phyloP scores from a whole-genome alignment of 768 basidiomycete genomes.

The Daedalea quercina region DNA sequence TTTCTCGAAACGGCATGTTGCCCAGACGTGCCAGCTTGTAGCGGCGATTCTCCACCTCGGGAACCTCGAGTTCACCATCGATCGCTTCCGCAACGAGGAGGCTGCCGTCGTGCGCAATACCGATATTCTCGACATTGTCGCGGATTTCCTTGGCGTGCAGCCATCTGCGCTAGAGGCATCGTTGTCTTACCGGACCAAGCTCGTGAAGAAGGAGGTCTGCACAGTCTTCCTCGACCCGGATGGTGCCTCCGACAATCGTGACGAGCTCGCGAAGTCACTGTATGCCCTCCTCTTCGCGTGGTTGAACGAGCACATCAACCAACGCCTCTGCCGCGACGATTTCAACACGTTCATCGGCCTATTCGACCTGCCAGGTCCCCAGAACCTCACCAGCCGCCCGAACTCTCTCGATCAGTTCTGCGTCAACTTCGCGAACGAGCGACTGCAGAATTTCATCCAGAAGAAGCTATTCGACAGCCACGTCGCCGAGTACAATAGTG shows the following conservation, averaged over 20 bases:
- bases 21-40: constrained; percentile 90
- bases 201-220: constrained; percentile 95
- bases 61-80: constrained; percentile 87
- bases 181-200: constrained; percentile 85
- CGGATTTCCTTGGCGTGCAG: constrained; percentile 87
- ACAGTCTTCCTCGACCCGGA: constrained; percentile 95
- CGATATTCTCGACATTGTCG: constrained; percentile 75
- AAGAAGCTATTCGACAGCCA: constrained; percentile 75
- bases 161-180: constrained; percentile 66
- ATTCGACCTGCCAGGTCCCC: constrained; percentile 89
- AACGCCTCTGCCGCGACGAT: constrained; percentile 90
- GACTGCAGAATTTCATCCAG: constrained; percentile 78
- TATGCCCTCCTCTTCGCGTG: constrained; percentile 94
- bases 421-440: constrained; percentile 94
- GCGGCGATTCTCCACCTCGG: constrained; percentile 96
- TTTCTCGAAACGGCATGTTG: constrained; percentile 90
- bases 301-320: constrained; percentile 95
- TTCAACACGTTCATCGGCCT: constrained; percentile 89
- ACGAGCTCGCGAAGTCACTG: constrained; percentile 88
- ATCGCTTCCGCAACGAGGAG: constrained; percentile 80
- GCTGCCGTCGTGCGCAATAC: constrained; percentile 87
- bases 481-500: constrained; percentile 74
- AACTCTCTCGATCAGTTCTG: constrained; percentile 97
- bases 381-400: constrained; percentile 79
- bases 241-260: constrained; percentile 86